phyloP scores from a whole-genome alignment of 2,329 filamentous ascomycete genomes.

The Dothiorella sarmentorum region DNA sequence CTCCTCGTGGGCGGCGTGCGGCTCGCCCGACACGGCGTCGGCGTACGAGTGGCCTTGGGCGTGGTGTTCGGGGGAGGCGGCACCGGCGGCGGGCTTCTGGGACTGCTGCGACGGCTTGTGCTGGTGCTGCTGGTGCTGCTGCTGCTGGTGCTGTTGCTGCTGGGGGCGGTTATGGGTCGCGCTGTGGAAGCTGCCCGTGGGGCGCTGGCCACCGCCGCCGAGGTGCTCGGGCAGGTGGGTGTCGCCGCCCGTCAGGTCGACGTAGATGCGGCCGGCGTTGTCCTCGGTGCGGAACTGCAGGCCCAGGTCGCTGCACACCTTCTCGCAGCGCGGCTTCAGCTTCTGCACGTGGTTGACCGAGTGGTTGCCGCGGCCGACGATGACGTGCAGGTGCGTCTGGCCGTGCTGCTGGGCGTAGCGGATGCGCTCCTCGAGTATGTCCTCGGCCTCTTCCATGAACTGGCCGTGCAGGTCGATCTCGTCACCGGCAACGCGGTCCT shows the following conservation, averaged over 20 bases:
- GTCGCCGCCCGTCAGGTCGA: constrained; percentile 75
- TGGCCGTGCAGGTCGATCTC: constrained; percentile 93
- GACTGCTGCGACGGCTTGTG: neutral
- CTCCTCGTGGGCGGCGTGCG: constrained; percentile 41
- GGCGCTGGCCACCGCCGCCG: constrained; percentile 41
- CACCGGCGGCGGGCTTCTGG: neutral
- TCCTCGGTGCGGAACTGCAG: constrained; percentile 81
- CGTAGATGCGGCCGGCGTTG: constrained; percentile 84
- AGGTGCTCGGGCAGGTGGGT: constrained; percentile 46
- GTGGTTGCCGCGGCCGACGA: constrained; percentile 95
- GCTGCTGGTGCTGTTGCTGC: constrained; percentile 30
- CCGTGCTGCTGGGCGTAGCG: constrained; percentile 69
- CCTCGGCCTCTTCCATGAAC: constrained; percentile 91
- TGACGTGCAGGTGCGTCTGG: constrained; percentile 84
- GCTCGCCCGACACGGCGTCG: constrained; percentile 18
- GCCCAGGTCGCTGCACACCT: constrained; percentile 77
- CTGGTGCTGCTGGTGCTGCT: neutral
- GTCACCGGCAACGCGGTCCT: constrained; percentile 69
- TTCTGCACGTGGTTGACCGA: constrained; percentile 78
- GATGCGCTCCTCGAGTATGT: constrained; percentile 83
- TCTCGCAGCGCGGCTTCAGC: constrained; percentile 91
- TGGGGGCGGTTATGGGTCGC: constrained; percentile 35
- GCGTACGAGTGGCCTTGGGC: neutral
- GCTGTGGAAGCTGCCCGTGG: constrained; percentile 34
- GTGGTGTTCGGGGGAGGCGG: neutral